Base-by-base conservation (phyloP, 495 filamentous ascomycete species). In the Aspergillus ostianus region DNA sequence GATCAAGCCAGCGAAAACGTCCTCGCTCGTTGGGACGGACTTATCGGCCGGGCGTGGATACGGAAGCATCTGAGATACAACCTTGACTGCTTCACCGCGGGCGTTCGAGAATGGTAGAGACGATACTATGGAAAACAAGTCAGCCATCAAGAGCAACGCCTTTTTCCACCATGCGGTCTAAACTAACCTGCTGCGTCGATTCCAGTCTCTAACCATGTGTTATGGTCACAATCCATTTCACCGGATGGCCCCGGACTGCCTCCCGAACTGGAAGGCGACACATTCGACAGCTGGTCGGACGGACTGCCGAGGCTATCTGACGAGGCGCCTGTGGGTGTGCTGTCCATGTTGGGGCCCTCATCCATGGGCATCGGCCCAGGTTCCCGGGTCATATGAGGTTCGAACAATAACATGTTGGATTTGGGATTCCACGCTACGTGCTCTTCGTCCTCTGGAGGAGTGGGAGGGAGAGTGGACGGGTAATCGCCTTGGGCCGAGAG, bases 61-160 rank as follows among this genome's bases (percentile, higher is more conserved):
- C 7, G 85, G 85, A 41, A 87, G 81, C 18, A 84, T 82, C 63
- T 88, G 85, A 5, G 84, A 86, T 26, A 88, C 80, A 12, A 87
- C 73, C 47, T 80, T 81, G 47, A 87, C 75, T 12, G 81, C 75
- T 51, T 79, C 74, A 44, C 71, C 70, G 47, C 69, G 71, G 15
- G 64, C 65, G 54, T 75, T 73, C 18, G 72, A 70, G 6, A 66
- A 62, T 13, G 64, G 70, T 15, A 78, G 65, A 29, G 75, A 74
- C 19, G 76, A 76, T 2, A 75, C 74, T 76, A 47, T 18, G 32
- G 49, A 26, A 12, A 6, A 48, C n/a, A 51, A 49, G 29, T 41
- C 69, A 29, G 65, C 59, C 54, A 59, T 32, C 30, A 32, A 32
- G 30, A 32, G 30, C 57, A 51, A 47, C n/a, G 50, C 27, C 36